Conservation (phyloP, 208 protist genomes). For the Trypanosoma vivax region DNA sequence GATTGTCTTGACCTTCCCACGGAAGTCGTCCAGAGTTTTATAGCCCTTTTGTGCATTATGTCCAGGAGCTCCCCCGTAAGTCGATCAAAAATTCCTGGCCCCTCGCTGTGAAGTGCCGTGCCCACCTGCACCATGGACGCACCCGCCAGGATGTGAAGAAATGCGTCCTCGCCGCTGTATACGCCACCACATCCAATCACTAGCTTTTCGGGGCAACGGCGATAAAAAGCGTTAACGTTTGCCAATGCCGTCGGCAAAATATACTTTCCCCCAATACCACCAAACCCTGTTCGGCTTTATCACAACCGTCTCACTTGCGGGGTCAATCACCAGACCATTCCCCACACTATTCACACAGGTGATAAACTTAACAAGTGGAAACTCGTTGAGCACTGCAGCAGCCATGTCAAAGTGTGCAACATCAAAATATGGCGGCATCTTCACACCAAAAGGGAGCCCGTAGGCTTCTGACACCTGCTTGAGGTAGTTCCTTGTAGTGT, state of each 20-base stretch:
- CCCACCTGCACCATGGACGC: slow-evolving; percentile 85
- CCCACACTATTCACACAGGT: slow-evolving; percentile 88
- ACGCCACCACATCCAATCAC: slow-evolving; percentile 85
- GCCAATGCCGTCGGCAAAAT: slow-evolving; percentile 85
- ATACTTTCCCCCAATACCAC: slow-evolving; percentile 75
- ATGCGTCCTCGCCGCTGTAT: slow-evolving; percentile 75
- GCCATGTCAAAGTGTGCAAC: slow-evolving; percentile 84
- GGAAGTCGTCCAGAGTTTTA: slow-evolving; percentile 77
- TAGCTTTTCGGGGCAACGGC: slow-evolving; percentile 69
- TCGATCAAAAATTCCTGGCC: slow-evolving; percentile 61
- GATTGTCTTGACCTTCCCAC: slow-evolving; percentile 77
- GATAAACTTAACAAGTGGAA: slow-evolving; percentile 73
- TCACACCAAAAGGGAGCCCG: slow-evolving; percentile 76
- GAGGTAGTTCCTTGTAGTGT: slow-evolving; percentile 61
- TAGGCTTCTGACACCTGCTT: slow-evolving; percentile 50
- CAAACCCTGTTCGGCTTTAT: slow-evolving; percentile 87
- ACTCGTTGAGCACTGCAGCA: slow-evolving; percentile 74
- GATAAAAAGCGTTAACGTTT: slow-evolving; percentile 86
- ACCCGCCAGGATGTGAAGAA: slow-evolving; percentile 77
- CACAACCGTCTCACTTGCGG: slow-evolving; percentile 70
- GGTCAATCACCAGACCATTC: slow-evolving; percentile 82
- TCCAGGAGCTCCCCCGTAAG: slow-evolving; percentile 51
- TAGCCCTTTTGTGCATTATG: slow-evolving; percentile 88
- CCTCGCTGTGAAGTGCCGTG: slow-evolving; percentile 75
- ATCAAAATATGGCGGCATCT: slow-evolving; percentile 89